A percentile compares a stretch with the other conserved stretches of the same genome.
Evolutionary conservation across 179 eudicot species (phyloP).

Genomic region (Beta lomatogona): DNA sequence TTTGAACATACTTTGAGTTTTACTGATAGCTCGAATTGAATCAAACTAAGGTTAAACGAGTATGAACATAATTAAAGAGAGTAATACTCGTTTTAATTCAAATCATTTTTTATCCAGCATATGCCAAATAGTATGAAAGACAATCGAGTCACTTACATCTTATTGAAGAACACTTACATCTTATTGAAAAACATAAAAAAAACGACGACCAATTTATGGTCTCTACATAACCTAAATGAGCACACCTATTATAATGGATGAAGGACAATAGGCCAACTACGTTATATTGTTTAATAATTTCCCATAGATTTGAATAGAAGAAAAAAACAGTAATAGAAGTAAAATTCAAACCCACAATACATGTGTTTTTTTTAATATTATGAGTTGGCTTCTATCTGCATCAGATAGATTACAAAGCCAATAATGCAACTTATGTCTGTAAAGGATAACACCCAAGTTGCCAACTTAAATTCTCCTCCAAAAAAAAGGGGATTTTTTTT

Average conservation of each 20-base stretch:
- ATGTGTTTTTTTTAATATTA: not conserved
- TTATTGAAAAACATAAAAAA: not conserved
- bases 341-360: slow-evolving; percentile 20
- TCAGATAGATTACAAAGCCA: slow-evolving; percentile 27
- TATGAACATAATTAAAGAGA: no score
- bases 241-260: not conserved
- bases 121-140: not conserved
- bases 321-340: not conserved
- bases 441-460: slow-evolving; percentile 25
- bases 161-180: not conserved
- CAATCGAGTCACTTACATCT: not conserved
- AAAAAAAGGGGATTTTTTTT: not conserved
- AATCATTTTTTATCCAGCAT: no score
- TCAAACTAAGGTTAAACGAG: no score
- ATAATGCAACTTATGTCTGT: slow-evolving; percentile 30
- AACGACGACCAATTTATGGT: slow-evolving; percentile 9
- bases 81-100: no score
- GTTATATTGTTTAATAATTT: not conserved
- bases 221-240: slow-evolving; percentile 15
- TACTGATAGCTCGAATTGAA: no score
- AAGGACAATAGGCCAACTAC: slow-evolving; percentile 3
- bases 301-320: not conserved
- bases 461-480: slow-evolving; percentile 3
- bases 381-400: slow-evolving; percentile 26
- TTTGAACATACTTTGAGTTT: no score